A percentile compares a stretch with the other conserved stretches of the same genome.
Evolutionary conservation across 306 rosid species (phyloP).

Genomic region (Sindora glabra): DNA sequence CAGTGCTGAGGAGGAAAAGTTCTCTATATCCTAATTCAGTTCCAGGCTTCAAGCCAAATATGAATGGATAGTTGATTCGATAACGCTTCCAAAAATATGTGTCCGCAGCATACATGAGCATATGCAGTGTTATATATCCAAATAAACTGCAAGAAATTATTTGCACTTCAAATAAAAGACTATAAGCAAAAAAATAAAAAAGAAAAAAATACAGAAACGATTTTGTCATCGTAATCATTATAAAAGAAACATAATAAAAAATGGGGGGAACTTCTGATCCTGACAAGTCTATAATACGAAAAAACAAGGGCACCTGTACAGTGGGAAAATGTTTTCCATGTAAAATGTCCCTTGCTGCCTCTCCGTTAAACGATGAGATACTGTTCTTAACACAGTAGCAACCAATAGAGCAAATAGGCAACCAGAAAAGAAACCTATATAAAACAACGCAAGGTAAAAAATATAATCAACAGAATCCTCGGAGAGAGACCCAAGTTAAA

Average conservation of each 20-base stretch:
- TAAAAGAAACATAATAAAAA: background rate
- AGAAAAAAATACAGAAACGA: background rate
- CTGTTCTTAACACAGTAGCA: constrained; percentile 37
- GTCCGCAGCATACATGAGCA: constrained; percentile 65
- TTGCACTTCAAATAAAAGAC: constrained; percentile 8
- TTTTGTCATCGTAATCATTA: background rate
- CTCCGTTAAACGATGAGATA: constrained; percentile 27
- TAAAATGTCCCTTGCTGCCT: constrained; percentile 37
- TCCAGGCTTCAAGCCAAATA: constrained; percentile 70
- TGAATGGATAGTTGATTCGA: constrained; percentile 61
- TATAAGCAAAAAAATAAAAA: background rate
- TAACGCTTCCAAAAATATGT: constrained; percentile 60
- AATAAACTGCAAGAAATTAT: constrained; percentile 49
- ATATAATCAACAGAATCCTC: background rate
- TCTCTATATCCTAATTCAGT: constrained; percentile 51
- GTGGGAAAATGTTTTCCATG: constrained; percentile 57
- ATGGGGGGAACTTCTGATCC: background rate
- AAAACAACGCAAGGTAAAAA: constrained; percentile 5
- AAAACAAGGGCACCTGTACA: constrained; percentile 38
- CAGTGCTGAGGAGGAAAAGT: constrained; percentile 55
- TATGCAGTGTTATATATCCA: constrained; percentile 54
- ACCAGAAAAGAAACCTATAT: constrained; percentile 61
- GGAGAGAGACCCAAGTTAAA: background rate
- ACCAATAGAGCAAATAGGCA: constrained; percentile 44
- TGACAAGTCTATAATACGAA: background rate